Evolutionary conservation across 2,329 filamentous ascomycete genomes (phyloP), one percentile per base, ranked within the genome.

Genomic region (Furcasterigmium sp.): DNA sequence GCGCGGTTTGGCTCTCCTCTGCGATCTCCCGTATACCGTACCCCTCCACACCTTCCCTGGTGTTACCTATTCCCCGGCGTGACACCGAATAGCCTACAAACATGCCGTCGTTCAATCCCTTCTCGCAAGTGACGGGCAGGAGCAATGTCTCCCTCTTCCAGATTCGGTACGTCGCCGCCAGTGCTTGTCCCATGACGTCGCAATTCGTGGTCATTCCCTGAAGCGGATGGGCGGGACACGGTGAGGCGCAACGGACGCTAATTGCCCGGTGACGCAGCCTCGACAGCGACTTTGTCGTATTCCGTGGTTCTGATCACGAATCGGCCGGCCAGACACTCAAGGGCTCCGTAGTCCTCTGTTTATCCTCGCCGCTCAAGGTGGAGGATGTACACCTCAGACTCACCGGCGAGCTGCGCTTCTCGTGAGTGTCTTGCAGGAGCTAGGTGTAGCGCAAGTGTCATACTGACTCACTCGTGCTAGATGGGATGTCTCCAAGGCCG

Each of bases 201-300:
- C n/a, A n/a, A n/a, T n/a, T n/a, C n/a, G n/a, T n/a, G n/a, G n/a
- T n/a, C n/a, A n/a, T n/a, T n/a, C n/a, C n/a, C n/a, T n/a, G n/a
- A n/a, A n/a, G n/a, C n/a, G n/a, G n/a, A n/a, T n/a, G n/a, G n/a
- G n/a, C n/a, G n/a, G 10, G n/a, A 30, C 28, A 30, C 10, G n/a
- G n/a, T n/a, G n/a, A n/a, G n/a, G n/a, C n/a, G n/a, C n/a, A 30
- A 30, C n/a, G n/a, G 10, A 10, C n/a, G 28, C 28, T n/a, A 30
- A 30, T 30, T 10, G 28, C 28, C 19, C 28, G 19, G 15, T 39
- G 49, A 37, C 45, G 46, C 55, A 90, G 87, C 41, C 76, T 91
- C 47, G 85, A 91, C 41, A 84, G 85, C 56, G 83, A 88, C 55
- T 86, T 91, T 45, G 79, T 91, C 46, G 82, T 91, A 23, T 84